phyloP scores from a whole-genome alignment of 192 early-diverging fungal genomes.

The Gonapodya sp. region DNA sequence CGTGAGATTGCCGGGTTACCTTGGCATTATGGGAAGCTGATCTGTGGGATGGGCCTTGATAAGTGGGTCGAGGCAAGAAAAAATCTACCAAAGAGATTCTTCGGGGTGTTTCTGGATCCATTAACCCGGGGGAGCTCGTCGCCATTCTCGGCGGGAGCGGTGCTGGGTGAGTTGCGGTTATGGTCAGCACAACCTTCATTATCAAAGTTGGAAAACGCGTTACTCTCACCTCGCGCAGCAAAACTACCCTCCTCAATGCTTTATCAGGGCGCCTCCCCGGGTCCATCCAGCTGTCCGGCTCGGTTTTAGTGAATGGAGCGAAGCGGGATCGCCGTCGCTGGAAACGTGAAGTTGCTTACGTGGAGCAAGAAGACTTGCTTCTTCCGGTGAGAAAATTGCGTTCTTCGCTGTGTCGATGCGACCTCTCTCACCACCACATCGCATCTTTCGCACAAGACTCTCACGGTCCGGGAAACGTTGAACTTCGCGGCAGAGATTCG shows the following conservation, averaged over 20 bases:
- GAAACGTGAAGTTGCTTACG: background rate
- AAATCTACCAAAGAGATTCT: background rate
- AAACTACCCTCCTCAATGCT: constrained; percentile 13
- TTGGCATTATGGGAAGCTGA: background rate
- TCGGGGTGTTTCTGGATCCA: background rate
- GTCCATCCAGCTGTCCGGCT: constrained; percentile 49
- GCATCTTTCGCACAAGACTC: background rate
- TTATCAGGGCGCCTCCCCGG: constrained; percentile 65
- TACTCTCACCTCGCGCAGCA: background rate
- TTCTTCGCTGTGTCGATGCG: background rate
- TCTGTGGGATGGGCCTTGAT: background rate
- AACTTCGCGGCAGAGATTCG: background rate
- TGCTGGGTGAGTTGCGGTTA: background rate
- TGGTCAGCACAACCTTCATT: background rate
- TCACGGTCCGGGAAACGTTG: background rate
- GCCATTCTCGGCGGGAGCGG: constrained; percentile 13
- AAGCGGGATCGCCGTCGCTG: background rate
- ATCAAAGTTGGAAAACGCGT: background rate
- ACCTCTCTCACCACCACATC: background rate
- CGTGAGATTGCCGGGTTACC: background rate
- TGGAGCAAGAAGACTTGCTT: background rate
- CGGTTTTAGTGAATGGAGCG: constrained; percentile 62
- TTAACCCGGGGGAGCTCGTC: constrained; percentile 9
- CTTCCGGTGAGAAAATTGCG: background rate
- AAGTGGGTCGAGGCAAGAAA: background rate